Conservation (phyloP, 2,329 filamentous ascomycete species). For the Mollisia scopiformis region DNA sequence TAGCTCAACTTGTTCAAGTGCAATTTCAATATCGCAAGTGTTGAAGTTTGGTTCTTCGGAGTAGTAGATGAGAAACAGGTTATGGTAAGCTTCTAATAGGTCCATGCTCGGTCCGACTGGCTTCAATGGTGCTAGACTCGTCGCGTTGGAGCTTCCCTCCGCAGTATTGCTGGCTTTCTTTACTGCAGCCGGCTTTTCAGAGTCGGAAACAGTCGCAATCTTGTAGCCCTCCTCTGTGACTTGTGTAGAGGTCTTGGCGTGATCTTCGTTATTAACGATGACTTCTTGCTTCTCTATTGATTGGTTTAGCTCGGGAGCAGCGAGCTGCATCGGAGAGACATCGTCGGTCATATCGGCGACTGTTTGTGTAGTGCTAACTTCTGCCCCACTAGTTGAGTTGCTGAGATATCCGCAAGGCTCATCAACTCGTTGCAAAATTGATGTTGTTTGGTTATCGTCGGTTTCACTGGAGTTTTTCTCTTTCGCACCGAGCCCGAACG, state of each 20-base stretch:
- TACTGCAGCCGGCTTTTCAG: background rate
- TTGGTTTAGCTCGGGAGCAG: background rate
- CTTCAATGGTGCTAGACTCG: background rate
- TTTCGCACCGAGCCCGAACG: too few species aligned
- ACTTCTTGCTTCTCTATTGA: background rate
- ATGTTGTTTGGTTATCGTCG: too few species aligned
- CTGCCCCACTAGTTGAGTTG: background rate
- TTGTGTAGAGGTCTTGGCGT: background rate
- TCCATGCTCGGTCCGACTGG: background rate
- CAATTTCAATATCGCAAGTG: constrained; percentile 10
- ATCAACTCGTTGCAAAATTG: too few species aligned
- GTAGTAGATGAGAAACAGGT: constrained; percentile 24
- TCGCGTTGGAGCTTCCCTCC: too few species aligned
- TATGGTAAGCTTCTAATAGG: constrained; percentile 19
- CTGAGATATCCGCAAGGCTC: too few species aligned
- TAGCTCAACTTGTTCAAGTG: constrained; percentile 18
- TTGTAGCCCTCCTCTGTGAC: background rate
- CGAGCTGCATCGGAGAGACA: background rate
- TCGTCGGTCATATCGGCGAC: background rate
- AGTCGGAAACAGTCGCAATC: background rate
- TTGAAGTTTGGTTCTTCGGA: constrained; percentile 14
- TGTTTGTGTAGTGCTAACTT: background rate
- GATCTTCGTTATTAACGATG: background rate
- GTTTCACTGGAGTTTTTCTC: too few species aligned
- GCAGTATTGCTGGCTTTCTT: too few species aligned